Base-by-base conservation (phyloP, 192 early-diverging fungal species). In the Glomus cerebriforme region DNA sequence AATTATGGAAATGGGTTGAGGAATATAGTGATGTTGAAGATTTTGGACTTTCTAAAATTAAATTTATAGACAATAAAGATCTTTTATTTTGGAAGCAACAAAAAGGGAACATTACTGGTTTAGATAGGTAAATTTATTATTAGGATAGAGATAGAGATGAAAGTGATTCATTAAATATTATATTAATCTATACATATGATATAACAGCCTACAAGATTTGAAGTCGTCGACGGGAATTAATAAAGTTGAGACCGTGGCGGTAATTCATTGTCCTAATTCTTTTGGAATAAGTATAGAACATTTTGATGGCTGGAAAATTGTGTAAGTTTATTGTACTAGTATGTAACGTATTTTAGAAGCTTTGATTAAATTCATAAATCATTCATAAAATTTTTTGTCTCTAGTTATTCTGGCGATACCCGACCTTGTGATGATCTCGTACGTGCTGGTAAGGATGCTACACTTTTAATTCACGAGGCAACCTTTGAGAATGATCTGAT, bases 381-480 rank as follows among this genome's bases (percentile, higher is more conserved):
- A n/a, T 34, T 67, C 17, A 13, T 34, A 32, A 26, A 22, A 19
- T 27, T n/a, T 79, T 37, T 63, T 63, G 15, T 4, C 79, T 3
- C 43, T 43, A 93, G 87, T 43, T 94, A 93, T 82, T 99, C 98
- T 0, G 96, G 98, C 39, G 97, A 99, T 81, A 97, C 96, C 26
- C 90, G 97, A 10, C 97, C 97, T 3, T 91, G 92, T 73, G 64
- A 88, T 29, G 88, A 85, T n/a, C 84, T 99, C 24, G 90, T 94
- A 7, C 62, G 86, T 4, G 87, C 89, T 34, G 97, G 93, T 2
- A 81, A 87, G 39, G 87, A 88, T 32, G 90, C 92, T 4, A 93
- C 92, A 2, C 78, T 99, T 0, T 82, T 99, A 54, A 86, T 99
- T 71, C 97, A 99, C 82, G 97, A 99, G 81, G 95, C 97, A 0